A percentile compares a stretch with the other conserved stretches of the same genome.
phyloP scores from a whole-genome alignment of 768 basidiomycete genomes.

The Panaeolus cyanescens region DNA sequence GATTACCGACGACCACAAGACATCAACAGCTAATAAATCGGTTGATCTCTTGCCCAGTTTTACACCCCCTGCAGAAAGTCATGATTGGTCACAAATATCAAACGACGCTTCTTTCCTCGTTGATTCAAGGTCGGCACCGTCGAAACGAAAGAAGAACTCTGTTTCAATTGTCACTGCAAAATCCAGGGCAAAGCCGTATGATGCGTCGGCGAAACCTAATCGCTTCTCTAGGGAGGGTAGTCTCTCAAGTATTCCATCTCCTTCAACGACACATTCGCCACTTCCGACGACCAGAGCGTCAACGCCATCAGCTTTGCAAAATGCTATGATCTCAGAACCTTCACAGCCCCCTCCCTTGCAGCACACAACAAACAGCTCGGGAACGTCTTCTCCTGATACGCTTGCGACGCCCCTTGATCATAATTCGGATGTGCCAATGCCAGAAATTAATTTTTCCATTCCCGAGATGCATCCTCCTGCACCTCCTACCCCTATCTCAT shows the following conservation, averaged over 20 bases:
- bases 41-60: conserved; percentile 34
- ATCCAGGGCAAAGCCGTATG: conserved; percentile 75
- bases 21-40: conserved; percentile 41
- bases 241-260: conserved; percentile 50
- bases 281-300: conserved; percentile 47
- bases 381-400: conserved; percentile 48
- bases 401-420: conserved; percentile 46
- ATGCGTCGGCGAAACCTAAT: conserved; percentile 47
- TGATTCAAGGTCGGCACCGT: conserved; percentile 35
- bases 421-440: conserved; percentile 40
- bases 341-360: conserved; percentile 35
- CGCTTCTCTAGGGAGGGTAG: conserved; percentile 55
- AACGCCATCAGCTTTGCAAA: conserved; percentile 41
- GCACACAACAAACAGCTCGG: conserved; percentile 42
- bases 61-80: conserved; percentile 32
- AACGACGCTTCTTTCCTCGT: conserved; percentile 18
- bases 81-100: conserved; percentile 51
- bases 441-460: conserved; percentile 26
- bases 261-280: conserved; percentile 44
- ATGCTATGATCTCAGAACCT: conserved; percentile 28
- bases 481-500: conserved; percentile 8
- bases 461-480: conserved; percentile 10
- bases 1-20: conserved; percentile 99
- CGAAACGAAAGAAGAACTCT: conserved; percentile 54
- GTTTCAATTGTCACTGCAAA: conserved; percentile 32